Evolutionary conservation across 768 basidiomycete genomes (phyloP).

Genomic region (Trametes gibbosa): DNA sequence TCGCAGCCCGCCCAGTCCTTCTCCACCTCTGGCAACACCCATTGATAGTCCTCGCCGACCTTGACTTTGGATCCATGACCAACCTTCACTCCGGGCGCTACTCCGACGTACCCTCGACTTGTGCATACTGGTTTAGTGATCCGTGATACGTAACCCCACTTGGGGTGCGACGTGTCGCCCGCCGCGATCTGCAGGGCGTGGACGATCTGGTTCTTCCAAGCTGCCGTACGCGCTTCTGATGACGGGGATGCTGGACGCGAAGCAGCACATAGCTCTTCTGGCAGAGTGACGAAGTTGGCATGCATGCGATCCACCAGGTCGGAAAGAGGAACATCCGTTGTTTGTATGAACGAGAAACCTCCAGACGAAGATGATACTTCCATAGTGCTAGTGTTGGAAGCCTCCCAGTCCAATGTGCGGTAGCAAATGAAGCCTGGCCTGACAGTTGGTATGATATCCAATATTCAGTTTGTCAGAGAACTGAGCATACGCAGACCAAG

Average conservation of each 20-base stretch:
- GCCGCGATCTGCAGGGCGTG: conserved; percentile 36
- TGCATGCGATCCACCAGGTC: conserved; percentile 1
- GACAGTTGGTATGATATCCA: not conserved
- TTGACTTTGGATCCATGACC: conserved; percentile 24
- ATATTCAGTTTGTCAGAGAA: not conserved
- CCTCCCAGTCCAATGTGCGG: not conserved
- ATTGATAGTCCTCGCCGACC: conserved; percentile 26
- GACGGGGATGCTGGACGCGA: conserved; percentile 35
- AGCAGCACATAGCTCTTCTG: conserved; percentile 33
- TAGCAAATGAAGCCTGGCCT: not conserved
- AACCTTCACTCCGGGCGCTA: conserved; percentile 22
- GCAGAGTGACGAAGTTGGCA: conserved; percentile 1
- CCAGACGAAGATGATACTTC: not conserved
- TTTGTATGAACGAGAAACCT: not conserved
- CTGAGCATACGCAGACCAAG: not conserved
- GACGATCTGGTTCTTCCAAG: conserved; percentile 33
- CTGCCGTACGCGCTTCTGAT: conserved; percentile 30
- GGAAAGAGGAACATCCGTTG: not conserved
- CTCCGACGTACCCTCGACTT: conserved; percentile 33
- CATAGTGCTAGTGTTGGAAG: not conserved
- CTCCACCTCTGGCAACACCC: conserved; percentile 46
- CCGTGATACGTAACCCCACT: conserved; percentile 44
- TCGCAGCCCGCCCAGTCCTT: conserved; percentile 50
- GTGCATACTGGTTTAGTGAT: conserved; percentile 41
- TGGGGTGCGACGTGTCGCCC: conserved; percentile 42